Evolutionary conservation across 2,329 filamentous ascomycete genomes (phyloP).

Genomic region (Aspergillus quadricinctus): DNA sequence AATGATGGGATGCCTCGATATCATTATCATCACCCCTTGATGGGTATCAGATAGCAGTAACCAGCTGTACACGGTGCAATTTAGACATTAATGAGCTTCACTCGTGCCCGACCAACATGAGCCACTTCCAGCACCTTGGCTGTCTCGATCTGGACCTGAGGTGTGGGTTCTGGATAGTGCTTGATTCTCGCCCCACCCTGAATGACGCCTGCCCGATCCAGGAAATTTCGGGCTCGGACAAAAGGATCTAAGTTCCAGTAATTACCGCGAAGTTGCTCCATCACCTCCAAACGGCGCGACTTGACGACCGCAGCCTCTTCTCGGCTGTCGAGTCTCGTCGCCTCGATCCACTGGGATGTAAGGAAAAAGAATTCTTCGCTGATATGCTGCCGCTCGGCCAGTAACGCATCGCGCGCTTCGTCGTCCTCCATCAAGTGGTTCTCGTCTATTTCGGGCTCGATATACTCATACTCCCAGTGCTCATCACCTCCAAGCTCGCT

Average conservation of each 20-base stretch:
- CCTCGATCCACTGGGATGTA: constrained; percentile 68
- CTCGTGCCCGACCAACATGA: constrained; percentile 8
- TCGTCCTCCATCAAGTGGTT: constrained; percentile 67
- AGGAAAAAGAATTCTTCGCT: constrained; percentile 68
- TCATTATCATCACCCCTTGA: background rate
- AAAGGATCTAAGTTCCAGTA: constrained; percentile 92
- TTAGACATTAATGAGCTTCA: constrained; percentile 11
- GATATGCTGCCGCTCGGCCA: constrained; percentile 58
- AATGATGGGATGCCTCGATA: background rate
- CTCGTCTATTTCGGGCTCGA: constrained; percentile 71
- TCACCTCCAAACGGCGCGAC: constrained; percentile 56
- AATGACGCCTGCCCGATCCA: constrained; percentile 74
- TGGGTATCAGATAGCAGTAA: too few species aligned
- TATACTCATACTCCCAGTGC: constrained; percentile 73
- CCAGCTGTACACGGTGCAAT: too few species aligned
- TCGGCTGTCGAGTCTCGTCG: constrained; percentile 38
- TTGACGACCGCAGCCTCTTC: constrained; percentile 47
- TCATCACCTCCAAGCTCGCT: constrained; percentile 80
- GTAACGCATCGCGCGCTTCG: constrained; percentile 57
- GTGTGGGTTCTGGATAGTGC: constrained; percentile 53
- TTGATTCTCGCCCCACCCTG: constrained; percentile 60
- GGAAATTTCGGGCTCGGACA: constrained; percentile 69
- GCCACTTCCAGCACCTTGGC: constrained; percentile 12
- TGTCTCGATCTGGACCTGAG: constrained; percentile 6
- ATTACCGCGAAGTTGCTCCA: constrained; percentile 61